Evolutionary conservation across 495 filamentous ascomycete species (phyloP).

Genomic region (Aspergillus funiculosus): DNA sequence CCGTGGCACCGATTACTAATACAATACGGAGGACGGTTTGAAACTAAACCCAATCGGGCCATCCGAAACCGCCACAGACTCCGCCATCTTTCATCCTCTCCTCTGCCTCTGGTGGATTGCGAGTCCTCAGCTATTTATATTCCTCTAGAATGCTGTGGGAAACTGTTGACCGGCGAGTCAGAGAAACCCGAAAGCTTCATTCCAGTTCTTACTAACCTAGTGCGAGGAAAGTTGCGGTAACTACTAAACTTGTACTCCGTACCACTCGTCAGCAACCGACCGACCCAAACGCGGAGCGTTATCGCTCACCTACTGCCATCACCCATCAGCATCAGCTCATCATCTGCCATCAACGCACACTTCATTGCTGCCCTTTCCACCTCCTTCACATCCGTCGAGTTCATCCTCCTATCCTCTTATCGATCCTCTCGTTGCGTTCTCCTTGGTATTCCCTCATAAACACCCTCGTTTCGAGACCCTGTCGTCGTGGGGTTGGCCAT

Average conservation of each 20-base stretch:
- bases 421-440: no score
- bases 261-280: constrained; percentile 2
- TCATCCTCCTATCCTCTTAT: no score
- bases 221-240: no score
- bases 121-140: not conserved
- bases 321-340: constrained; percentile 8
- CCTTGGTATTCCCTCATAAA: no score
- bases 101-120: not conserved
- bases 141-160: no score
- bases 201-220: no score
- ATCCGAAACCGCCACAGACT: constrained; percentile 2
- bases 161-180: no score
- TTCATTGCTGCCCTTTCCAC: not conserved
- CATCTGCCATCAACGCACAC: constrained; percentile 8
- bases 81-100: not conserved
- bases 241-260: not conserved
- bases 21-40: not conserved
- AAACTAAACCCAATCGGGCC: not conserved
- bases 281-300: constrained; percentile 1
- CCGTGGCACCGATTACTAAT: constrained; percentile 7
- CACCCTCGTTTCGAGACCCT: no score
- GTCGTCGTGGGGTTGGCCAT: no score
- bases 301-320: constrained; percentile 7
- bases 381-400: not conserved
- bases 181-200: no score